Evolutionary conservation across 2,329 filamentous ascomycete species (phyloP).

Genomic region (Thelonectria discophora): DNA sequence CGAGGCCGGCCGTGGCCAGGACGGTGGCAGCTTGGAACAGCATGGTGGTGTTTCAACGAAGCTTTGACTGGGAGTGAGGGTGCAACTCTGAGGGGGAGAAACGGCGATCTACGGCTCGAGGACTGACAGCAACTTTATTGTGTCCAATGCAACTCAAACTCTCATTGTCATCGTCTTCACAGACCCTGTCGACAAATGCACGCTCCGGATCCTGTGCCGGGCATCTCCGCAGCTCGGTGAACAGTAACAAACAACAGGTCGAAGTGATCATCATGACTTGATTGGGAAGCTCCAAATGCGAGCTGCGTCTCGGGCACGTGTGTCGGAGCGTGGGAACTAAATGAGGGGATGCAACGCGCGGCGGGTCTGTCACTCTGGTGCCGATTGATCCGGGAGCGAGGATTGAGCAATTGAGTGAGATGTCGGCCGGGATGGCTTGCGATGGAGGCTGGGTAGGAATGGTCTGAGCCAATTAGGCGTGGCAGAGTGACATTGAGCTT

Average conservation of each 20-base stretch:
- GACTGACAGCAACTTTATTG: slow-evolving; percentile 12
- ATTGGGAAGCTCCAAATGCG: slow-evolving; percentile 26
- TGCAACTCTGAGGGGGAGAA: not conserved
- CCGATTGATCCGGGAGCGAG: slow-evolving; percentile 34
- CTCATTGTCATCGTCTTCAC: slow-evolving; percentile 5
- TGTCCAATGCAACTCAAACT: not conserved
- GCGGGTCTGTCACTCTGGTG: slow-evolving; percentile 26
- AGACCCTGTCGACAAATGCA: slow-evolving; percentile 2
- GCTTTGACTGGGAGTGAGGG: slow-evolving; percentile 2
- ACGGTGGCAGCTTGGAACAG: slow-evolving; percentile 34
- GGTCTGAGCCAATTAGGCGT: not conserved
- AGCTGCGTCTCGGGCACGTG: slow-evolving; percentile 27
- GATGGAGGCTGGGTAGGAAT: too few species aligned
- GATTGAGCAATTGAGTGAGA: too few species aligned
- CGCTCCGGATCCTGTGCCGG: slow-evolving; percentile 17
- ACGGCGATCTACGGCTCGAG: not conserved
- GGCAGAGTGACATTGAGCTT: not conserved
- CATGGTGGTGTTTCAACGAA: slow-evolving; percentile 21
- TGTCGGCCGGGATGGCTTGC: not conserved
- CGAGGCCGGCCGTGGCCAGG: slow-evolving; percentile 42
- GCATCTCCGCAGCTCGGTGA: slow-evolving; percentile 28
- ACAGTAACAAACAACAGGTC: slow-evolving; percentile 7
- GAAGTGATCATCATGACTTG: not conserved
- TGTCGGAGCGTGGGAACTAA: not conserved
- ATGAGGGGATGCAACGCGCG: slow-evolving; percentile 7